Base-by-base conservation (phyloP, 495 filamentous ascomycete species). In the Hypoxylon trugodes region DNA sequence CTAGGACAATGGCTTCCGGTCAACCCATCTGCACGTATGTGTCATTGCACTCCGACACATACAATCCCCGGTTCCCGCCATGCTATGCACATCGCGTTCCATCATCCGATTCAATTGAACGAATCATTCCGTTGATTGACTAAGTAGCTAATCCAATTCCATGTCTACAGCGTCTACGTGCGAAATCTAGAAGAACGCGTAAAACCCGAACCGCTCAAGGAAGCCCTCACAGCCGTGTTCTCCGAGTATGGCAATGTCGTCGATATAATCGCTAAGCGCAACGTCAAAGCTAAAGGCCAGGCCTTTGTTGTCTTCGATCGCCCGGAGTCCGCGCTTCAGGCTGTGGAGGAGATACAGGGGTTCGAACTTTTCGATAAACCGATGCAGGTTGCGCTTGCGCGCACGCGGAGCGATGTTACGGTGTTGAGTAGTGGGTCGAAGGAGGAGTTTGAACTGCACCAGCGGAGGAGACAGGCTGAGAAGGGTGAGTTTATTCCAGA, bases 351-450 rank as follows among this genome's bases (percentile, higher is more conserved):
- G 57, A 80, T 97, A 64, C 90, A 98, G 68, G 93, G 92, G 12
- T 98, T 99, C 77, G 91, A 96, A 59, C 79, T 99, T 12, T 96
- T 96, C 66, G 92, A 90, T 19, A 96, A 97, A 78, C 89, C 91
- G 1, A 97, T 99, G 92, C 80, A 87, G 18, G 71, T 97, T 40
- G 91, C 90, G 6, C 91, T 91, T 69, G 96, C 95, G 21, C 87
- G 87, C 71, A 93, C 91, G 3, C 82, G 85, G 21, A 96, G 93
- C 70, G 95, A 99, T 80, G 92, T 90, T 10, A 96, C 90, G 0
- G 92, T 98, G 4, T 76, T 88, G 69, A 77, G 76, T 46, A 83
- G 86, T 16, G 87, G 87, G n/a, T 87, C 83, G 25, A 84, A 86
- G 24, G 90, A 96, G 4, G 91, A 91, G 69, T 87, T 98, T 48